Base-by-base conservation (phyloP, 202 grass and related monocot species). In the Zizania palustris region DNA sequence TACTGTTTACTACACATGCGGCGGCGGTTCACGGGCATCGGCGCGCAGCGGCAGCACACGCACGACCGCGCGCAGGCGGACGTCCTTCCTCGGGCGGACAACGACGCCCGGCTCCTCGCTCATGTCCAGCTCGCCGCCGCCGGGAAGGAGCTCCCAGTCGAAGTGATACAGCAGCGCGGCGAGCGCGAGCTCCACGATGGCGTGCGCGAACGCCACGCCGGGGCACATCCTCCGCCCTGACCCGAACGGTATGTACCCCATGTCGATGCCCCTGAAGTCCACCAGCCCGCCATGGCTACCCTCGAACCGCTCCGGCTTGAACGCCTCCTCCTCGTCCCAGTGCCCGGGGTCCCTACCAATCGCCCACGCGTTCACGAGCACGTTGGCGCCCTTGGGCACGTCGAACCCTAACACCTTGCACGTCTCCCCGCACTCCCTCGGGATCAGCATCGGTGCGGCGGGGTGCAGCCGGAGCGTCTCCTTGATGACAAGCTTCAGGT, bases 401-500 rank as follows among this genome's bases (percentile, higher is more conserved):
- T 78, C 76, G 6, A 87, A 70, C 14, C 76, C 81, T 0, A 82
- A 38, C 15, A 88, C 41, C 6, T 88, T 73, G 20, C 58, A 82
- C 1, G 74, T 2, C 53, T 88, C 69, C 18, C 11, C 58, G 3
- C 68, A 82, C 28, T 81, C 77, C 21, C 78, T 72, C 0, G 82
- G 85, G 22, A 92, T 4, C 0, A 89, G 60, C 44, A 88, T 19
- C 1, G 88, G 84, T 0, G 45, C 78, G 0, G 77, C 16, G 0
- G 87, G 90, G 33, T 93, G 86, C 18, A 93, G 1, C 55, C 90
- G 57, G n/a, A 90, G 0, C 0, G 84, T 89, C 46, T 93, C 90
- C 76, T 93, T 89, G 44, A 90, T 60, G 38, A 89, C 20, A 5
- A 82, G 62, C 36, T 74, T 73, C 6, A 90, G 1, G 49, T 75